These are phyloP conservation scores for Gastrolobium bilobum DNA, from an alignment of 306 rosid genomes.

Conservation along the genomic window DNA sequence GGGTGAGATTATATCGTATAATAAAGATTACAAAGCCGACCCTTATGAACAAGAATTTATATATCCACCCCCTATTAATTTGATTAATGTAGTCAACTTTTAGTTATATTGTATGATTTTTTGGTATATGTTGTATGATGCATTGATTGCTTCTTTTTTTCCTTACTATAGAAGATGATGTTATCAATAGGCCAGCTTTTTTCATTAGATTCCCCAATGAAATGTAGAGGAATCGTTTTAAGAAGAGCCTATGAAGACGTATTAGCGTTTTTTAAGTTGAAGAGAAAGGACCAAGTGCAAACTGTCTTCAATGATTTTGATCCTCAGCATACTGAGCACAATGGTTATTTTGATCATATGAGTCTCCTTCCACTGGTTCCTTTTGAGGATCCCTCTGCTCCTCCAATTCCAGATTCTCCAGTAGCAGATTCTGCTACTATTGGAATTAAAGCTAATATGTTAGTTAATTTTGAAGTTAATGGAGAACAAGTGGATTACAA, in stretches of 20 bases:
- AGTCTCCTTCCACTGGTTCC: not conserved
- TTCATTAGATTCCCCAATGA: not conserved
- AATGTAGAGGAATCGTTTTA: conserved; percentile 27
- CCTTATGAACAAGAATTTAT: not conserved
- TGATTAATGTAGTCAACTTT: not conserved
- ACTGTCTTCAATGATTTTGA: not conserved
- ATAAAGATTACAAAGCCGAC: not conserved
- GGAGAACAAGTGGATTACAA: conserved; percentile 17
- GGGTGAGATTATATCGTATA: not conserved
- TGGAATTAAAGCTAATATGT: conserved; percentile 3
- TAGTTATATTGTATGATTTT: not conserved
- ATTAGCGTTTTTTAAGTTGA: conserved; percentile 15
- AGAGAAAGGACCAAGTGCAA: conserved; percentile 23
- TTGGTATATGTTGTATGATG: not conserved
- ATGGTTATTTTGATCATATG: too few species aligned
- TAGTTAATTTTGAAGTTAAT: not conserved
- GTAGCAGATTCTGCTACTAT: not conserved
- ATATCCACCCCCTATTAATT: not conserved
- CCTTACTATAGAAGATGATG: conserved; percentile 28
- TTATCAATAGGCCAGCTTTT: conserved; percentile 7
- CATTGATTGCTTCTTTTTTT: not conserved
- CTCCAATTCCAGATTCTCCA: conserved; percentile 38
- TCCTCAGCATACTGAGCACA: not conserved
- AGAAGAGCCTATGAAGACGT: conserved; percentile 7
- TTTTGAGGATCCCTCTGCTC: conserved; percentile 37